Evolutionary conservation across 2,329 filamentous ascomycete genomes (phyloP).

Genomic region (Exophiala mesophila): DNA sequence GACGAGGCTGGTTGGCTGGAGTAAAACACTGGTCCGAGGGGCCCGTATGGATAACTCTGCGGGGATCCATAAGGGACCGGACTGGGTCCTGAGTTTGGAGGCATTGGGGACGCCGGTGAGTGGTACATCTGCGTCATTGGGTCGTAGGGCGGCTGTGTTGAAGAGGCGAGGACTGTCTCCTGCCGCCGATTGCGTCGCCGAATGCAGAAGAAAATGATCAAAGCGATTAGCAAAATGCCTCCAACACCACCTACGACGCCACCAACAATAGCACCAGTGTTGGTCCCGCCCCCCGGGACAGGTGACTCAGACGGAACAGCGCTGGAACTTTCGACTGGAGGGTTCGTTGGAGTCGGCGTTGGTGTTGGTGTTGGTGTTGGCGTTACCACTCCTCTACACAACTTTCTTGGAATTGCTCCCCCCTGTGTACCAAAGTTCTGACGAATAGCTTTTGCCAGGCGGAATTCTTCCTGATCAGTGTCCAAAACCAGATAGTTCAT

Average conservation of each 20-base stretch:
- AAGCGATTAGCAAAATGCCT: conserved; percentile 3
- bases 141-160: background rate
- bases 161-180: background rate
- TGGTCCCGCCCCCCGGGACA: background rate
- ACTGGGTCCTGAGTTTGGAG: background rate
- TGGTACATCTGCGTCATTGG: background rate
- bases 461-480: conserved; percentile 7
- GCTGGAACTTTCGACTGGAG: background rate
- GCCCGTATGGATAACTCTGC: background rate
- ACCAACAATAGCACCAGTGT: conserved; percentile 22
- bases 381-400: background rate
- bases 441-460: conserved; percentile 13
- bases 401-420: background rate
- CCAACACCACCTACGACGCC: conserved; percentile 21
- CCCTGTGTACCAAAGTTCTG: conserved; percentile 6
- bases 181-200: conserved; percentile 1
- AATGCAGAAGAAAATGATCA: conserved; percentile 4
- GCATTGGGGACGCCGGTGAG: background rate
- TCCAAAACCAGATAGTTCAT: conserved; percentile 22
- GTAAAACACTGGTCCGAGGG: background rate
- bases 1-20: background rate
- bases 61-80: background rate
- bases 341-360: background rate
- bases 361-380: background rate
- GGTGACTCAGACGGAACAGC: background rate